These are phyloP conservation scores for Pyricularia grisea DNA, from an alignment of 2,329 filamentous ascomycete species.

Conservation along the genomic window DNA sequence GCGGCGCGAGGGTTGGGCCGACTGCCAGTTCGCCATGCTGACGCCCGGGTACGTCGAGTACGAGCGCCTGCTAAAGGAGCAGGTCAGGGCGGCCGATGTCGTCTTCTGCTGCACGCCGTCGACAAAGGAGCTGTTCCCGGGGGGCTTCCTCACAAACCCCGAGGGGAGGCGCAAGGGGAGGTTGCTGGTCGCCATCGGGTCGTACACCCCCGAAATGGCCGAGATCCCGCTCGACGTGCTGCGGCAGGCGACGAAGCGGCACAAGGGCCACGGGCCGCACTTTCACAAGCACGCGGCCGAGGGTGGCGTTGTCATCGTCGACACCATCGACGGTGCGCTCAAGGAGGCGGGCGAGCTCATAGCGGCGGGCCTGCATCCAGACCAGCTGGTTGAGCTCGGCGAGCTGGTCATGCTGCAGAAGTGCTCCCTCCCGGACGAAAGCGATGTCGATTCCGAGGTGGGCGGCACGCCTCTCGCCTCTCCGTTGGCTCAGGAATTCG, in stretches of 20 bases:
- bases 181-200: constrained; percentile 64
- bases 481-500: constrained; percentile 6
- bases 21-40: constrained; percentile 57
- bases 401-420: constrained; percentile 58
- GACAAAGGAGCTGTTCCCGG: constrained; percentile 65
- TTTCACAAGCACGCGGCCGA: constrained; percentile 58
- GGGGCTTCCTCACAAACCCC: constrained; percentile 58
- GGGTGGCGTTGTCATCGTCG: constrained; percentile 59
- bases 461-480: constrained; percentile 6
- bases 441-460: constrained; percentile 13
- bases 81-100: constrained; percentile 64
- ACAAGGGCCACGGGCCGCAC: constrained; percentile 25
- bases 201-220: constrained; percentile 62
- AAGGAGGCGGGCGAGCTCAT: constrained; percentile 83
- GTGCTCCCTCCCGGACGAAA: constrained; percentile 13
- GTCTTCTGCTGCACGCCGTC: constrained; percentile 87
- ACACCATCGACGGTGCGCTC: constrained; percentile 69
- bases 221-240: constrained; percentile 76
- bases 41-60: constrained; percentile 65
- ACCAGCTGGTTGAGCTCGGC: constrained; percentile 79
- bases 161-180: constrained; percentile 57
- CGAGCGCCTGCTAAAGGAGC: constrained; percentile 55
- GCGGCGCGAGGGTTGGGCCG: constrained; percentile 50
- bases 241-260: constrained; percentile 44
- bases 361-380: constrained; percentile 60